A percentile compares a stretch with the other conserved stretches of the same genome.
These are phyloP conservation scores for Debaryomycetaceae sp. DNA, from an alignment of 1,139 yeast genomes.

Conservation along the genomic window DNA sequence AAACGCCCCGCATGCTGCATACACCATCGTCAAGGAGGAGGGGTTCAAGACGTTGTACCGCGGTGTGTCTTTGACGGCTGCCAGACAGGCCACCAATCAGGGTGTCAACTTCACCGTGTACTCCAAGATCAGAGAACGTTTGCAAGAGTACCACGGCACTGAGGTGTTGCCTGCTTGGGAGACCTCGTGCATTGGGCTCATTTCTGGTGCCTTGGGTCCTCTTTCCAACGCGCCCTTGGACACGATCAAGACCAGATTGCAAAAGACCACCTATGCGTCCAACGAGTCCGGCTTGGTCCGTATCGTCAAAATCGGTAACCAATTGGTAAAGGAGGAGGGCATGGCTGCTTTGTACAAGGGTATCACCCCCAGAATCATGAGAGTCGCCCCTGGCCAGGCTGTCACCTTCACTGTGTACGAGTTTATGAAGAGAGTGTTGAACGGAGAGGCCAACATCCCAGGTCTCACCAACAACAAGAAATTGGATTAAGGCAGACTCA, in stretches of 20 bases:
- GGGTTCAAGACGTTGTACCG: conserved; percentile 86
- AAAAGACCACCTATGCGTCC: conserved; percentile 73
- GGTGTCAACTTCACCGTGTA: conserved; percentile 98
- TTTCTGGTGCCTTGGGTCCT: conserved; percentile 97
- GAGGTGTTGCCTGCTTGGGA: conserved; percentile 86
- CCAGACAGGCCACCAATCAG: conserved; percentile 97
- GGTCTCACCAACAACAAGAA: conserved; percentile 19
- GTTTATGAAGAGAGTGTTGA: conserved; percentile 70
- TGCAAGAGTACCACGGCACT: conserved; percentile 61
- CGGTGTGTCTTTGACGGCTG: conserved; percentile 94
- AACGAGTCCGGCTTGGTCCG: conserved; percentile 72
- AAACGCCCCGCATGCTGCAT: conserved; percentile 89
- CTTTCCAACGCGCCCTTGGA: conserved; percentile 96
- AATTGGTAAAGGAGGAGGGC: conserved; percentile 86
- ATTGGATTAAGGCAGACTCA: conserved; percentile 15
- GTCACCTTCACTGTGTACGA: conserved; percentile 97
- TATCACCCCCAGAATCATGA: conserved; percentile 97
- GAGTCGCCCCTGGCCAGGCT: conserved; percentile 99
- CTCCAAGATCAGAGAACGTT: conserved; percentile 71
- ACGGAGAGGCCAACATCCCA: conserved; percentile 25
- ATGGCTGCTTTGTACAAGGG: conserved; percentile 87
- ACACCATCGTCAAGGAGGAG: conserved; percentile 82
- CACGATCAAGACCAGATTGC: conserved; percentile 95
- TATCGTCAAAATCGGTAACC: conserved; percentile 75
- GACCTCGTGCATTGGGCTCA: conserved; percentile 84